These are phyloP conservation scores for Asterionellopsis glacialis DNA, from an alignment of 108 stramenopile species.

Conservation along the genomic window DNA sequence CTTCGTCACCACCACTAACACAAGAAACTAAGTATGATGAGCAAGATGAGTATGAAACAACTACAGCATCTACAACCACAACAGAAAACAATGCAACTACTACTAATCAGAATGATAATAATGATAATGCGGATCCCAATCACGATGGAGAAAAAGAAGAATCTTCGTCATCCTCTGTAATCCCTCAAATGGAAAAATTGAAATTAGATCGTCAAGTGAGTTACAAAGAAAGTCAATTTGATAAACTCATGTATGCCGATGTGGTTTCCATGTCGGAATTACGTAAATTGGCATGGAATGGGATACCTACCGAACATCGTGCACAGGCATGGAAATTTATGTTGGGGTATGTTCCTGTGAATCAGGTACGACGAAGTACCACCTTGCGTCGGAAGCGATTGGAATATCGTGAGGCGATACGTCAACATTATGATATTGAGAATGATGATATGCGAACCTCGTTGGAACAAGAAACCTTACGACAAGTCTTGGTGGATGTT, in stretches of 20 bases:
- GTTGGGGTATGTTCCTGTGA: constrained; percentile 77
- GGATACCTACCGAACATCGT: constrained; percentile 65
- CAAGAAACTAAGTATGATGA: neutral
- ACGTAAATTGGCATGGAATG: constrained; percentile 74
- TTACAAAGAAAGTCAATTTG: constrained; percentile 65
- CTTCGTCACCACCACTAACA: neutral
- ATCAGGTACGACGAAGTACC: constrained; percentile 44
- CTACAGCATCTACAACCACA: neutral
- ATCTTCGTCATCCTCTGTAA: neutral
- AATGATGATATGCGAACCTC: constrained; percentile 64
- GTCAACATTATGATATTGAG: constrained; percentile 83
- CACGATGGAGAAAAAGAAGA: neutral
- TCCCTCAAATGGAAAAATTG: neutral
- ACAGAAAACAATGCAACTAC: constrained; percentile 10
- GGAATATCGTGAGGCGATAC: constrained; percentile 81
- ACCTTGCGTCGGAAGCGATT: constrained; percentile 65
- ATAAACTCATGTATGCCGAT: constrained; percentile 37
- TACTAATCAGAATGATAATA: neutral
- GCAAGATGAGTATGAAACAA: neutral
- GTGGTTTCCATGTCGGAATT: constrained; percentile 64
- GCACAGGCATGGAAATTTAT: constrained; percentile 74
- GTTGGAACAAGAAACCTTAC: constrained; percentile 91
- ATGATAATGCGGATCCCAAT: neutral
- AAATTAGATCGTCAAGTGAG: constrained; percentile 22
- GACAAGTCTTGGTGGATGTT: constrained; percentile 96